Conservation (phyloP, 2,329 filamentous ascomycete genomes). For the Exserohilum turcica region DNA sequence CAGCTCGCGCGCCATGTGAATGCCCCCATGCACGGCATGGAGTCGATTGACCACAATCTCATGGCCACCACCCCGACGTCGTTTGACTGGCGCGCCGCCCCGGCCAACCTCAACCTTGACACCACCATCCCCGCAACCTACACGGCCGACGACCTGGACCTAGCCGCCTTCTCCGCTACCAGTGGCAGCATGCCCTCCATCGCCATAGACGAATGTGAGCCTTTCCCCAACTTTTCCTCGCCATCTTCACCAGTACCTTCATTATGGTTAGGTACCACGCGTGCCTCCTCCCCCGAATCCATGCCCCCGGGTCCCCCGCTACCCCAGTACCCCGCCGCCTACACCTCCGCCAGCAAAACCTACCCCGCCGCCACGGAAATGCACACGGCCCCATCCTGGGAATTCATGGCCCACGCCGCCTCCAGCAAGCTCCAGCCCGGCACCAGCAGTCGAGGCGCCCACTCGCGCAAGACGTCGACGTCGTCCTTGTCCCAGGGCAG, state of each 20-base stretch:
- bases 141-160: constrained; percentile 30
- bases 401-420: constrained; percentile 39
- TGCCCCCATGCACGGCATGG: constrained; percentile 46
- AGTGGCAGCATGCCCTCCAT: constrained; percentile 41
- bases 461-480: constrained; percentile 41
- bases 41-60: constrained; percentile 37
- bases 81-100: constrained; percentile 38
- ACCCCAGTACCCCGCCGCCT: constrained; percentile 23
- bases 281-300: constrained; percentile 42
- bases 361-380: constrained; percentile 34
- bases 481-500: constrained; percentile 38
- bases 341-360: constrained; percentile 22
- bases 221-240: constrained; percentile 34
- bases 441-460: constrained; percentile 22
- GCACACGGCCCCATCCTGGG: constrained; percentile 43
- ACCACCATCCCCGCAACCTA: constrained; percentile 35
- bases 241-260: constrained; percentile 46
- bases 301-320: constrained; percentile 38
- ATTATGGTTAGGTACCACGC: constrained; percentile 45
- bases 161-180: constrained; percentile 31
- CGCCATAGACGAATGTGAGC: constrained; percentile 46
- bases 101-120: constrained; percentile 33
- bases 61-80: constrained; percentile 33
- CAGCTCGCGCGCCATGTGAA: constrained; percentile 44
- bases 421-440: constrained; percentile 30